Base-by-base conservation (phyloP, 768 basidiomycete genomes). In the Gloeostereum incarnatum region DNA sequence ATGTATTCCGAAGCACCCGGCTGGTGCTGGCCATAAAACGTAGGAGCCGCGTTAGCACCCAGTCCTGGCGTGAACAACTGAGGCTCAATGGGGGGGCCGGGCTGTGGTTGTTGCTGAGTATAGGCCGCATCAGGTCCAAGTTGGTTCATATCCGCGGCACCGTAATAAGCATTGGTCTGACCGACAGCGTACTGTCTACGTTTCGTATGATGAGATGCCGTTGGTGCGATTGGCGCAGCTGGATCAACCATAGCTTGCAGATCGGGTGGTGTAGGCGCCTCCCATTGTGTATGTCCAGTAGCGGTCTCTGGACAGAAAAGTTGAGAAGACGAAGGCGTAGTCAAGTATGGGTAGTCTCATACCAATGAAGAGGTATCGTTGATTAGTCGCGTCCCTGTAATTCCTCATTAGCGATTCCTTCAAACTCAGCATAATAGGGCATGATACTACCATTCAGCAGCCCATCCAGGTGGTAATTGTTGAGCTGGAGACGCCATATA, bases 161-260 rank as follows among this genome's bases (percentile, higher is more conserved):
- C 75, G 47, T 89, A 89, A 56, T 92, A 92, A 2, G 75, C 89
- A 52, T 91, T 88, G 1, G 90, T 90, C 60, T 96, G 92, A 8
- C 88, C 92, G 3, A 88, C 79, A 35, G 93, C 93, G 56, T 97
- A 97, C 58, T 94, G 91, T 31, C 93, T 81, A 48, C 89, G 82
- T 61, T 88, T 84, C 38, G 65, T 39, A 46, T 72, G 67, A 20
- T 70, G 57, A n/a, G 47, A 38, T 2, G 57, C 54, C 11, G 66
- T 61, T 18, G 74, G 67, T 21, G 74, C 67, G 16, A 62, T 58
- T 3, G 70, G 63, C 10, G 62, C 61, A 14, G 63, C 52, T 4
- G 68, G 58, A 31, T 72, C 65, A 19, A 59, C 48, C 21, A 49
- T 47, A 38, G 58, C 48, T 38, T 57, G 50, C 37, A 51, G 55